phyloP scores from a whole-genome alignment of 139 green algal species.

The Tetradesmus obliquus region DNA sequence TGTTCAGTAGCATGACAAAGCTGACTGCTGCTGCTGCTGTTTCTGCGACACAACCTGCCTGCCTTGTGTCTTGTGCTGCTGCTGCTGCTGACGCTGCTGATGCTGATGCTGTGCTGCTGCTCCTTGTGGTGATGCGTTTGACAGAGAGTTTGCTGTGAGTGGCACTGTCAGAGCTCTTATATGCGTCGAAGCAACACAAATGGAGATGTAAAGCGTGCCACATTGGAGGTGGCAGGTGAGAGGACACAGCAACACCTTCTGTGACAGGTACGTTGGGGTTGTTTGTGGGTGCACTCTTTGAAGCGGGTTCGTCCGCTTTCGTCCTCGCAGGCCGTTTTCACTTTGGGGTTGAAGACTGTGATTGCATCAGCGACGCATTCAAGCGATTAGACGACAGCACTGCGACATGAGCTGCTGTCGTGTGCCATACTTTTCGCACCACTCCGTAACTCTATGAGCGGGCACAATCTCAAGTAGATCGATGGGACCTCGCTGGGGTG shows the following conservation, averaged over 20 bases:
- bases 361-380: too few species aligned
- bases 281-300: neutral
- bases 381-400: too few species aligned
- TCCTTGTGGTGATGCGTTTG: too few species aligned
- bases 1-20: neutral
- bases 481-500: slow-evolving; percentile 23
- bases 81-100: neutral
- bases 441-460: neutral
- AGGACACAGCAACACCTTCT: neutral
- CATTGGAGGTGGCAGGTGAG: neutral
- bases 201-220: neutral
- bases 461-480: neutral
- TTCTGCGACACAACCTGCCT: neutral
- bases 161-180: too few species aligned
- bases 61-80: neutral
- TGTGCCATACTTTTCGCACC: neutral
- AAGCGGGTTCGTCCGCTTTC: neutral
- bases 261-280: neutral
- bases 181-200: neutral
- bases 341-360: too few species aligned
- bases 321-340: too few species aligned
- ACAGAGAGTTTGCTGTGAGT: too few species aligned
- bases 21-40: neutral
- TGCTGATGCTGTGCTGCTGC: too few species aligned
- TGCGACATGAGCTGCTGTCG: neutral